Conservation (phyloP, 352 stramenopile genomes). For the Peronospora tabacina region DNA sequence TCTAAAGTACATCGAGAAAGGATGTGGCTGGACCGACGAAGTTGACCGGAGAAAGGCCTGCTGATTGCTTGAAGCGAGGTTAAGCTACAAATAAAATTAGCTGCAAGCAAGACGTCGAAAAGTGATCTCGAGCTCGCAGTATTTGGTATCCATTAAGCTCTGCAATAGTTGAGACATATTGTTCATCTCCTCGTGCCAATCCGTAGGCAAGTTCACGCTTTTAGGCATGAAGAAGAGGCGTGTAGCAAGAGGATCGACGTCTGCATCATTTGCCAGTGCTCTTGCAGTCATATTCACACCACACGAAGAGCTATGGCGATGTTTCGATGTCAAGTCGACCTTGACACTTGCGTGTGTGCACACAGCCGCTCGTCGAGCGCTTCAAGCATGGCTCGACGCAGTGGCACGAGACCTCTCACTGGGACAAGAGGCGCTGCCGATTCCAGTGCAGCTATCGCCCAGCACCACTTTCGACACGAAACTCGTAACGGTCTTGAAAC, state of each 20-base stretch:
- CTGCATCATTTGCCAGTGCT: conserved; percentile 7
- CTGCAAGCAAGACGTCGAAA: background rate
- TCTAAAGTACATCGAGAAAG: background rate
- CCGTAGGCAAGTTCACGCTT: background rate
- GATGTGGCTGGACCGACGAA: background rate
- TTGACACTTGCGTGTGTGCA: conserved; percentile 13
- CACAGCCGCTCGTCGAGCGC: background rate
- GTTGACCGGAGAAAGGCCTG: background rate
- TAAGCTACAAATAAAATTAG: background rate
- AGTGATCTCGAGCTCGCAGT: no score
- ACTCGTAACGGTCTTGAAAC: conserved; percentile 2
- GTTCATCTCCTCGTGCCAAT: background rate
- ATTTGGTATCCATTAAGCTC: background rate
- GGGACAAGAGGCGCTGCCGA: conserved; percentile 12
- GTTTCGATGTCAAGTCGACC: conserved; percentile 6
- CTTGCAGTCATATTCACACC: conserved; percentile 16
- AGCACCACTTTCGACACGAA: background rate
- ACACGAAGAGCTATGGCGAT: conserved; percentile 5
- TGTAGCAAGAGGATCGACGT: background rate
- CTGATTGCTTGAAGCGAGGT: background rate
- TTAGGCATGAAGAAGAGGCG: background rate
- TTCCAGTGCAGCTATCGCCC: conserved; percentile 11
- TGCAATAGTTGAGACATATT: background rate
- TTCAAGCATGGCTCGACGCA: conserved; percentile 9
- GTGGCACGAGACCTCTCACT: conserved; percentile 14